Evolutionary conservation across 1,284 basidiomycete genomes (phyloP), one percentile per base, ranked within the genome.

Genomic region (Austroboletus novae-zelandiae): DNA sequence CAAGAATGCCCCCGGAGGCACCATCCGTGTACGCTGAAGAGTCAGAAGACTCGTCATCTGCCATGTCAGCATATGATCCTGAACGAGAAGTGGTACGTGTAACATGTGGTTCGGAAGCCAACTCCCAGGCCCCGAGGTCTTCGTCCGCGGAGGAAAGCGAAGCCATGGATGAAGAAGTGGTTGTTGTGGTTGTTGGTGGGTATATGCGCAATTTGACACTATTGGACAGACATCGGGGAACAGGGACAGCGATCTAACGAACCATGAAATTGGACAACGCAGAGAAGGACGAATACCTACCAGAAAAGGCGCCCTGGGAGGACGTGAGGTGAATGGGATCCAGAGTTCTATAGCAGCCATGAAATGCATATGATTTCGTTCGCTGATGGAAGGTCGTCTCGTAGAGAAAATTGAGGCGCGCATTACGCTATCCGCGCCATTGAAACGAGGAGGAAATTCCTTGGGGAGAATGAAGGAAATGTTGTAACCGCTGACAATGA

Each of bases 11-110:
- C 44, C 83, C 82, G 9, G 79, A 69, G 53, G 80, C 75, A 1
- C 81, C 79, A 18, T 77, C 70, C 0, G 70, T 34, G 35, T 70
- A 61, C 25, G 70, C 73, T 3, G 84, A 83, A 1, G 85, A 83
- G 61, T 89, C 88, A 36, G 85, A 88, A 3, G 84, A 85, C 61
- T 91, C 89, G 58, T 91, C 89, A 54, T 91, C 88, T 1, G 88
- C 88, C 62, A 88, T 83, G 57, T 85, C 76, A 45, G 74, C 80
- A 60, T 83, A 82, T 4, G 84, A 82, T 46, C 75, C 75, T 1
- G 78, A 69, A 31, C 86, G 79, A 10, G 76, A 72, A n/a, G 71
- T 53, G 37, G 63, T 72, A 20, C 83, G 81, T 9, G 84, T 80
- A 46, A 91, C 87, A 61, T 80, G 80, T 8, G 89, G 89, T 43